Base-by-base conservation (phyloP, 2,329 filamentous ascomycete species). In the Chaetothyriales sp. region DNA sequence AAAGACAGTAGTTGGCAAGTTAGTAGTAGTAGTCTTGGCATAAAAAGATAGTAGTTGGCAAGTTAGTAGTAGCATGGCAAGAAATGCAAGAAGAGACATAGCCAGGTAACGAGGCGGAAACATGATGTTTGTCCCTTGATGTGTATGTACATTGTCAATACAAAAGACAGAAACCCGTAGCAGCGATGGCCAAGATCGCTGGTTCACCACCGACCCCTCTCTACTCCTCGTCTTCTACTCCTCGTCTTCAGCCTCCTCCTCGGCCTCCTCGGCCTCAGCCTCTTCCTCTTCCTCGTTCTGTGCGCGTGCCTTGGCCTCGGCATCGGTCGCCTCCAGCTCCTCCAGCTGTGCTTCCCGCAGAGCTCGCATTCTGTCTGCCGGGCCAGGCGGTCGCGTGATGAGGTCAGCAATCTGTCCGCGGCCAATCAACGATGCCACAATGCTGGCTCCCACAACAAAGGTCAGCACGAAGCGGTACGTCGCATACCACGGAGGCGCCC, bases 391-490 rank as follows among this genome's bases (percentile, higher is more conserved):
- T 56, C 64, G 66, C 49, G 65, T 72, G 60, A 82, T 70, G 62
- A 75, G 72, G 60, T 79, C 74, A 44, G 73, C 75, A 59, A 94
- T 81, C 70, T 89, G 84, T 62, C 89, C 85, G 55, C 89, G 81
- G 43, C 87, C 88, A 56, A 95, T 77, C 59, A 95, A 72, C 57
- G 80, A 90, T 60, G 87, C 71, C 44, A 92, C 81, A 60, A 95
- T 90, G 56, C 85, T 83, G 44, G 80, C 74, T 43, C 90, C 89
- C 25, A 95, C 89, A 55, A 95, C 77, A 66, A 89, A 90, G 1
- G 90, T 95, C 61, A 95, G 75, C 7, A 94, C 83, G 68, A 95
- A 95, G 33, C 90, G 86, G 73, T 95, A 95, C 48, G 82, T 85
- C 54, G 76, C 77, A 67, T 95, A 95, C 89, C 89, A 95, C 40